Evolutionary conservation across 257 asterid genomes (phyloP).

Genomic region (Hygrophila difformis): DNA sequence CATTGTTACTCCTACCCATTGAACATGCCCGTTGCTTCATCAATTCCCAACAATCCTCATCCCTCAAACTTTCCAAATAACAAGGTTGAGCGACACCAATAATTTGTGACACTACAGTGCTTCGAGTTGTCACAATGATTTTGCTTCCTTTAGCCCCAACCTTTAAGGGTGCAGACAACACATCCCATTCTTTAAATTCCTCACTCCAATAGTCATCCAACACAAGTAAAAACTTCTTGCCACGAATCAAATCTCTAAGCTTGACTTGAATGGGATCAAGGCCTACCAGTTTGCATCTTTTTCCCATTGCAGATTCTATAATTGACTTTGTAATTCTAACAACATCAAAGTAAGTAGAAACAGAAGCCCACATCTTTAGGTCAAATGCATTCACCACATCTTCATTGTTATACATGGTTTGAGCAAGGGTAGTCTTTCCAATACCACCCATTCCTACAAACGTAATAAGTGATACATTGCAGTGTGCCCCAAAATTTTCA

Average conservation of each 20-base stretch:
- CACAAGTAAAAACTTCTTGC: slow-evolving; percentile 26
- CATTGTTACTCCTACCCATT: no score
- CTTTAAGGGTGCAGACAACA: slow-evolving; percentile 14
- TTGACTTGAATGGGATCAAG: slow-evolving; percentile 20
- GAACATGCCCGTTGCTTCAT: no score
- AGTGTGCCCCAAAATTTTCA: not conserved
- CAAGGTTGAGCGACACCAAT: slow-evolving; percentile 16
- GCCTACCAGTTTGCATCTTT: slow-evolving; percentile 14
- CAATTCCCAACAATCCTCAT: slow-evolving; percentile 29
- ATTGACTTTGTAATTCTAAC: slow-evolving; percentile 22
- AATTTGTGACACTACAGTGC: slow-evolving; percentile 27
- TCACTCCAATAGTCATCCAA: slow-evolving; percentile 35
- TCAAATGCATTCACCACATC: not conserved
- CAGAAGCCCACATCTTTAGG: slow-evolving; percentile 26
- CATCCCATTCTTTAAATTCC: slow-evolving; percentile 22
- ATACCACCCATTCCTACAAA: slow-evolving; percentile 40
- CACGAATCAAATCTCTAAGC: slow-evolving; percentile 12
- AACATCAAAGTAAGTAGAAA: slow-evolving; percentile 19
- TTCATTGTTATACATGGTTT: slow-evolving; percentile 16
- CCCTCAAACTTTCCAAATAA: slow-evolving; percentile 17
- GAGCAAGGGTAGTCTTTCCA: slow-evolving; percentile 28
- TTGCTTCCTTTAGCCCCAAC: slow-evolving; percentile 24
- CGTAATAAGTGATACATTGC: slow-evolving; percentile 21
- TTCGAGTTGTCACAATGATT: slow-evolving; percentile 28
- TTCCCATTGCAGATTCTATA: slow-evolving; percentile 22